Base-by-base conservation (phyloP, 2,329 filamentous ascomycete species). In the Epichloe gansuensis region DNA sequence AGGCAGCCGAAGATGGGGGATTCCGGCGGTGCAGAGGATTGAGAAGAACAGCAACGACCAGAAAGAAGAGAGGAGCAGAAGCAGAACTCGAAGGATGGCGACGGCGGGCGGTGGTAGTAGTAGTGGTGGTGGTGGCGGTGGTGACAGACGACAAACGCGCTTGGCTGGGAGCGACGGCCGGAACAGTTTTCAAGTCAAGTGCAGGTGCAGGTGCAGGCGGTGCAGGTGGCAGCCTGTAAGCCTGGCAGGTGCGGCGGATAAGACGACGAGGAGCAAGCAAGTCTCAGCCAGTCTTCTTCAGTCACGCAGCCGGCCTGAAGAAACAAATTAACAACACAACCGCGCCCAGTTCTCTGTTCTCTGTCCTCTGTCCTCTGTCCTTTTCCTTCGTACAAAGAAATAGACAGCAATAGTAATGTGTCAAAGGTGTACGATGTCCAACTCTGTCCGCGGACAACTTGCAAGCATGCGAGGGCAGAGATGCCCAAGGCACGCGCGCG, bases 1-100 rank as follows among this genome's bases (percentile, higher is more conserved):
- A 47, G 17, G 53, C 50, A 38, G 53, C 53, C 53, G 28, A 44
- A 15, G 46, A 37, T 17, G 23, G 31, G 15, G 21, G 41, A 25
- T 5, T 13, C 21, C 23, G 21, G 47, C 15, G 37, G 25, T 17
- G 21, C 23, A 41, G 46, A 42, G 13, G 11, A 13, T 13, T n/a
- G 25, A 5, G n/a, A 34, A n/a, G 15, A 25, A 46, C 5, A 25
- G 23, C 45, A 7, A 25, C n/a, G n/a, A 7, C 11, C 12, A 28
- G 15, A 28, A 43, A 17, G 9, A 21, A 31, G 17, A 8, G 3
- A 28, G 39, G 43, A 3, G 6, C 34, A 15, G 31, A 38, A 12
- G 34, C n/a, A 6, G 39, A 41, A 42, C 8, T 21, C 25, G 15
- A 25, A 23, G 4, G n/a, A 34, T 31, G 37, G 41, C n/a, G 39